Base-by-base conservation (phyloP, 305 asterid species). In the Ilex paraguariensis region DNA sequence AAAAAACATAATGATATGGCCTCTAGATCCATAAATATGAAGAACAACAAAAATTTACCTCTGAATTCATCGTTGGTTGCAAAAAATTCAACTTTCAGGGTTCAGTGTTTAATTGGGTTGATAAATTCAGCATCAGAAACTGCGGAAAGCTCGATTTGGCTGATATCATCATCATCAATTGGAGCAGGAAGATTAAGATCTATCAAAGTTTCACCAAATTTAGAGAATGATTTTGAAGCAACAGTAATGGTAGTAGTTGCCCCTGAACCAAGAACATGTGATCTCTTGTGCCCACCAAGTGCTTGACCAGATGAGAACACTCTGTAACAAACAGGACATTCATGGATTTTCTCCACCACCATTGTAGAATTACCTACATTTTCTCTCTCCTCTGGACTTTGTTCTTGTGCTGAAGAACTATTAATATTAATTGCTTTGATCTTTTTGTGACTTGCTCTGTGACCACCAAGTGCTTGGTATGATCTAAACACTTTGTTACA, bases 181-280 rank as follows among this genome's bases (percentile, higher is more conserved):
- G 95, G 94, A 15, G 95, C 91, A 17, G 95, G 96, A 30, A 86
- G 87, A 65, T 88, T 91, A 73, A 91, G 98, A 84, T 91, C 98
- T 66, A 91, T 75, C 33, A 86, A 70, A 49, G 42, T 59, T 42
- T 71, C 81, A 12, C 74, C 78, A 48, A 44, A 61, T 68, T 81
- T 78, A 21, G 88, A 58, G 65, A 46, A 40, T 53, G 76, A 71
- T n/a, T 64, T 64, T 16, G 73, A 33, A 32, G 50, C 13, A 51
- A 57, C 30, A 59, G 3, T 61, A 17, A 39, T 46, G 59, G 55
- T 56, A 31, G 74, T 60, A 54, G 74, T 51, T 36, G 65, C 64
- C 16, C 73, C 76, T 32, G 75, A 82, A 8, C 77, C 76, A 33
- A 76, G 40, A 59, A 72, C 81, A 79, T 89, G 96, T 28, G 98